Evolutionary conservation across 768 basidiomycete genomes (phyloP), one percentile per base, ranked within the genome.

Genomic region (Boletus insuetus): DNA sequence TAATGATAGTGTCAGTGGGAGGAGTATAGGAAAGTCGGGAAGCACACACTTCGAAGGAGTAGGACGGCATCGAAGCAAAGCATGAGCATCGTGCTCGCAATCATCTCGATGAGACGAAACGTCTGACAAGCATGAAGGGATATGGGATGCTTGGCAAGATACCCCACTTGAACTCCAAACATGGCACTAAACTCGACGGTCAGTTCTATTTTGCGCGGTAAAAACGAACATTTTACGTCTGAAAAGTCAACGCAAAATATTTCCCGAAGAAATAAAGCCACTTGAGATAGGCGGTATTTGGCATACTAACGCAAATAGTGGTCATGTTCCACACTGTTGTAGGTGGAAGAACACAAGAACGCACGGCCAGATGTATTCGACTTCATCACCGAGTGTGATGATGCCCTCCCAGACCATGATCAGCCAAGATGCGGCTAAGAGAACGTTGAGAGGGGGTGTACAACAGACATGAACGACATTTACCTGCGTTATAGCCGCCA

Each of bases 191-290:
- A 37, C 6, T 19, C 12, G 7, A n/a, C 19, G 17, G 46, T 63
- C 35, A 53, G 38, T 3, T 31, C 8, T 12, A 16, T 17, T 40
- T 11, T 8, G 29, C 29, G 29, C 29, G 8, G 10, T 4, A 17
- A 49, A 45, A 29, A 45, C 6, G 2, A 13, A 22, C 9, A 44
- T 17, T 29, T 10, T 29, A 66, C 68, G 54, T 59, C 34, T 66
- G 68, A 4, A 53, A 1, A 3, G 14, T 16, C 12, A 70, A 10
- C 6, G 46, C 56, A 35, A 57, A 49, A 17, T 64, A 70, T 50
- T 54, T 70, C 5, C 54, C 55, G 46, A 68, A 58, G 17, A 70
- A 22, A 44, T 62, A 69, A n/a, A 70, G 10, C 68, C 66, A 69
- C 44, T 70, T 69, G 40, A 64, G 26, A 34, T 49, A 43, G 2